Evolutionary conservation across 768 basidiomycete species (phyloP).

Genomic region (Lanmaoa pseudosensibilis): DNA sequence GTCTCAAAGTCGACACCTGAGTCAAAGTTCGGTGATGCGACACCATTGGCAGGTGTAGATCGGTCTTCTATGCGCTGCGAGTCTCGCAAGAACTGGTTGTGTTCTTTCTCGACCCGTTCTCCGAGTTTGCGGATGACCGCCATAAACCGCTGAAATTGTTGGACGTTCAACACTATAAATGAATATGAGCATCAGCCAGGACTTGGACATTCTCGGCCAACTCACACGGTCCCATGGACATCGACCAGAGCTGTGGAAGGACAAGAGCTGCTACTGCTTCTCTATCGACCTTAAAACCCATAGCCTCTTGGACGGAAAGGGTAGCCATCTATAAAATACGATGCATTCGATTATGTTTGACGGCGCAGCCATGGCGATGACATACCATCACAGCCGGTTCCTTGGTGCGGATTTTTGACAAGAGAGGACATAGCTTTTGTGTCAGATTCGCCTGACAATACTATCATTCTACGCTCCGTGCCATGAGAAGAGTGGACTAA

Average conservation of each 20-base stretch:
- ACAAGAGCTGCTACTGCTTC: conserved; percentile 90
- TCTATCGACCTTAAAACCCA: conserved; percentile 92
- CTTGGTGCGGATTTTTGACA: conserved; percentile 94
- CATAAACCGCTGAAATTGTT: conserved; percentile 95
- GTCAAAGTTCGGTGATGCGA: conserved; percentile 35
- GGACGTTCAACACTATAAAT: conserved; percentile 64
- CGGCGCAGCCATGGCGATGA: neutral
- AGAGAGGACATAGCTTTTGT: conserved; percentile 90
- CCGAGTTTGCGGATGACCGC: conserved; percentile 71
- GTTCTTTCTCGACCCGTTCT: conserved; percentile 89
- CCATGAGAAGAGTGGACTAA: conserved; percentile 28
- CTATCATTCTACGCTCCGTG: neutral
- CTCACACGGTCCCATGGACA: conserved; percentile 94
- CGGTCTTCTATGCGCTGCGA: conserved; percentile 87
- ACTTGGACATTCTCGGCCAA: conserved; percentile 10
- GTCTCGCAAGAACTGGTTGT: conserved; percentile 88
- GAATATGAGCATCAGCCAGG: neutral
- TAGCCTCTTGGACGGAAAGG: conserved; percentile 87
- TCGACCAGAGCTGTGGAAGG: conserved; percentile 90
- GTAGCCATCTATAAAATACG: conserved; percentile 69
- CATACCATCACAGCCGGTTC: conserved; percentile 91
- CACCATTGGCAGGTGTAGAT: conserved; percentile 50
- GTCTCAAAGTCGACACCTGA: conserved; percentile 82
- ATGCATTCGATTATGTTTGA: neutral
- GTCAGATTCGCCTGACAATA: conserved; percentile 76